phyloP scores from a whole-genome alignment of 2,329 filamentous ascomycete genomes.

The Trichoderma sp. region DNA sequence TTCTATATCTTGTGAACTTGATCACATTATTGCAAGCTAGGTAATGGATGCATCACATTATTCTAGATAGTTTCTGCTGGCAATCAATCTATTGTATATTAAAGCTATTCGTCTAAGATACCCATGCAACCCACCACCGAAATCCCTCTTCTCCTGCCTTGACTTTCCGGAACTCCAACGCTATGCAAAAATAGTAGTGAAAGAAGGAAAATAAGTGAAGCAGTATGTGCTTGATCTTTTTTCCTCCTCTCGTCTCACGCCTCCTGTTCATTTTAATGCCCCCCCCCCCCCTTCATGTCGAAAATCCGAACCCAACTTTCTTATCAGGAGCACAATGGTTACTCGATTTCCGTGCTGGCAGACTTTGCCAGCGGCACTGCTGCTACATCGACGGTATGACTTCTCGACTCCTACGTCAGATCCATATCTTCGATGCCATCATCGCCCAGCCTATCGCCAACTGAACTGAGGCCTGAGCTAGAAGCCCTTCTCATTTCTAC shows the following conservation, averaged over 20 bases:
- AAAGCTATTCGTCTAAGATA: neutral
- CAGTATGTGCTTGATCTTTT: neutral
- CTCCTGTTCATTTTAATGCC: too few relatives aligned
- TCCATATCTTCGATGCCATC: constrained; percentile 52
- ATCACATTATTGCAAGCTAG: neutral
- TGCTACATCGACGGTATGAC: neutral
- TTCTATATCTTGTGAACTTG: neutral
- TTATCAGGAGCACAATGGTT: neutral
- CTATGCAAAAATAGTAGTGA: constrained; percentile 41
- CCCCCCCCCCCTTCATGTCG: neutral
- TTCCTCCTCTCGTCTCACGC: neutral
- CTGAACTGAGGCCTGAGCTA: constrained; percentile 60
- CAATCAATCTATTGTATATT: neutral
- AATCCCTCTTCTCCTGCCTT: neutral
- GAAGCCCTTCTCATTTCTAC: constrained; percentile 48
- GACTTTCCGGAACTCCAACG: constrained; percentile 42
- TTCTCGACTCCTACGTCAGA: constrained; percentile 36
- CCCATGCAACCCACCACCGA: neutral
- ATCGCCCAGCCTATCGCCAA: constrained; percentile 51
- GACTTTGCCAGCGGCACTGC: neutral
- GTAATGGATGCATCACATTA: neutral
- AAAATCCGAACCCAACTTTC: neutral
- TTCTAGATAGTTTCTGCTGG: neutral
- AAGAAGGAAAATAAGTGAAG: neutral
- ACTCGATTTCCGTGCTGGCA: neutral